Conservation (phyloP, 139 green algal species). For the Volvox africanus region DNA sequence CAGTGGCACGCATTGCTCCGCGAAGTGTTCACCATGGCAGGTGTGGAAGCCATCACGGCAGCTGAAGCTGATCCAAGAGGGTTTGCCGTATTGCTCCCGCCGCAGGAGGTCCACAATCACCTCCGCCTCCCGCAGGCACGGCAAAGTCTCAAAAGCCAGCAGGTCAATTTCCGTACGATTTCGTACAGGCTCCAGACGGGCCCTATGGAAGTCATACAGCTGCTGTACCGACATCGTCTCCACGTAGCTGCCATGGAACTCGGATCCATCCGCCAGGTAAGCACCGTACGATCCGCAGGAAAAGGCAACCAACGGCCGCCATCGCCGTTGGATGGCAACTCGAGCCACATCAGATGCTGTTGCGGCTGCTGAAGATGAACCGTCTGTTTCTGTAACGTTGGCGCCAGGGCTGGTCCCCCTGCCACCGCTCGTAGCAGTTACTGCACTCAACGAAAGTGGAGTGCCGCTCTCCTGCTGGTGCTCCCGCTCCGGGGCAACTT, state of each 20-base stretch:
- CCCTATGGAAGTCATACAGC: slow-evolving; percentile 48
- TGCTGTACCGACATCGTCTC: slow-evolving; percentile 33
- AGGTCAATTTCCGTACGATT: slow-evolving; percentile 50
- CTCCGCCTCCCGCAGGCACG: slow-evolving; percentile 46
- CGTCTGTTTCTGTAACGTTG: too few relatives aligned
- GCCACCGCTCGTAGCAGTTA: too few relatives aligned
- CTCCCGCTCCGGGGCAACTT: not conserved
- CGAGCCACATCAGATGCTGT: too few relatives aligned
- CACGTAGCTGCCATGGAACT: slow-evolving; percentile 56
- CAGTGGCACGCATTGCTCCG: slow-evolving; percentile 34
- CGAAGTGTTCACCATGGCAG: slow-evolving; percentile 47
- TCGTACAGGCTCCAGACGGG: slow-evolving; percentile 48
- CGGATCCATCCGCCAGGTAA: slow-evolving; percentile 52
- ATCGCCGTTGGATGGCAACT: not conserved
- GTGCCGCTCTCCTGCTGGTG: not conserved
- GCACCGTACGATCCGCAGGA: slow-evolving; percentile 61
- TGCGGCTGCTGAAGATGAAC: too few relatives aligned
- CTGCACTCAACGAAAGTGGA: too few relatives aligned
- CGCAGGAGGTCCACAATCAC: slow-evolving; percentile 46
- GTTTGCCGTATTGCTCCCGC: slow-evolving; percentile 37
- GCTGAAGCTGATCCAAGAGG: slow-evolving; percentile 58
- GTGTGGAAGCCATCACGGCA: slow-evolving; percentile 50
- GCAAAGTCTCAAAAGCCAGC: slow-evolving; percentile 62
- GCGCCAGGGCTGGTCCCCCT: too few relatives aligned
- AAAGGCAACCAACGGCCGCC: slow-evolving; percentile 47